Evolutionary conservation across 2,329 filamentous ascomycete species (phyloP).

Genomic region (Hypoxylon sp.): DNA sequence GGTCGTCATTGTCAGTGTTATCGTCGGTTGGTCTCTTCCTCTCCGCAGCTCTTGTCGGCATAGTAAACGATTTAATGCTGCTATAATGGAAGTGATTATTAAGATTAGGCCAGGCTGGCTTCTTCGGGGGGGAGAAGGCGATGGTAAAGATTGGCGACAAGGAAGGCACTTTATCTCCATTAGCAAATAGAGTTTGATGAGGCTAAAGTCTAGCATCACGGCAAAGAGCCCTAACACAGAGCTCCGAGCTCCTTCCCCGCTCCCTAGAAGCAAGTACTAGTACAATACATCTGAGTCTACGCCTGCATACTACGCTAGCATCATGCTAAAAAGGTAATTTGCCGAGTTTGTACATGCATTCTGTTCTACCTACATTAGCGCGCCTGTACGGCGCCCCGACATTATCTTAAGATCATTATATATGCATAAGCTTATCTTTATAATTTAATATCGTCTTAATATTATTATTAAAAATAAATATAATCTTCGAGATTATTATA

Average conservation of each 20-base stretch:
- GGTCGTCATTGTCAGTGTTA: slow-evolving; percentile 59
- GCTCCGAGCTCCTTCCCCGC: slow-evolving; percentile 41
- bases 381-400: too few relatives aligned
- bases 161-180: slow-evolving; percentile 7
- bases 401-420: too few relatives aligned
- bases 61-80: neutral
- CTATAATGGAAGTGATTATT: slow-evolving; percentile 8
- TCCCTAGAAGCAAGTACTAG: slow-evolving; percentile 20
- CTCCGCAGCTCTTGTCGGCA: slow-evolving; percentile 6
- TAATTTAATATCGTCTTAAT: too few relatives aligned
- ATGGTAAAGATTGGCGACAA: slow-evolving; percentile 10
- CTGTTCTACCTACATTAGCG: neutral
- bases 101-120: slow-evolving; percentile 40
- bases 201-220: slow-evolving; percentile 48
- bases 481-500: too few relatives aligned
- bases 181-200: slow-evolving; percentile 43
- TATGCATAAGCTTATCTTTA: too few relatives aligned
- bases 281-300: neutral
- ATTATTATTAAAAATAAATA: too few relatives aligned
- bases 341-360: neutral
- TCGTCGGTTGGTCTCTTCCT: slow-evolving; percentile 49
- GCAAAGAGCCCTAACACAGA: slow-evolving; percentile 43
- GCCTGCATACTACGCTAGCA: too few relatives aligned
- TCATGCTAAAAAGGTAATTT: neutral
- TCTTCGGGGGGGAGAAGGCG: slow-evolving; percentile 20